These are phyloP conservation scores for Grosmannia huntii DNA, from an alignment of 2,329 filamentous ascomycete genomes.

Conservation along the genomic window DNA sequence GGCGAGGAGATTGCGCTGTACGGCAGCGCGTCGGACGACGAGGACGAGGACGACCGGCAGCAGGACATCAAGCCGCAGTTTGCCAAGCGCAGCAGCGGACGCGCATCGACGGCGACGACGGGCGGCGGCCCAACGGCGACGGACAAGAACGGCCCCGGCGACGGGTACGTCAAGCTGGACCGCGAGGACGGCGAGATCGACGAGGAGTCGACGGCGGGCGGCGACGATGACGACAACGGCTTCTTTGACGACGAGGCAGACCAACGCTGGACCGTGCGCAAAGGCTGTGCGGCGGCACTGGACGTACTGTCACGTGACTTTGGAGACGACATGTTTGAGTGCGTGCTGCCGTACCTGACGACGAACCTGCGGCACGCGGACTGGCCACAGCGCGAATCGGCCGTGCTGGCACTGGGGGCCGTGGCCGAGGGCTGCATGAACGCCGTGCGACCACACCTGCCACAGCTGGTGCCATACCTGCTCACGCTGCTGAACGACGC, in stretches of 20 bases:
- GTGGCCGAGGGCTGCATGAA: conserved; percentile 91
- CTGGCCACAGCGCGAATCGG: conserved; percentile 88
- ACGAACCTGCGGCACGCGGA: conserved; percentile 77
- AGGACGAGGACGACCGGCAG: conserved; percentile 77
- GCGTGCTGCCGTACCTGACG: conserved; percentile 84
- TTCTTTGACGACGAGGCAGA: conserved; percentile 76
- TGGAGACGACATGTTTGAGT: conserved; percentile 73
- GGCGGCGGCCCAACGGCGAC: conserved; percentile 25
- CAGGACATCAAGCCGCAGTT: conserved; percentile 91
- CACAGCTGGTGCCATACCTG: conserved; percentile 80
- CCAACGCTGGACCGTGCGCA: conserved; percentile 87
- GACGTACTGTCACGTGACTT: conserved; percentile 92
- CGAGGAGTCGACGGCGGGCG: conserved; percentile 35
- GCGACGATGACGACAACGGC: conserved; percentile 77
- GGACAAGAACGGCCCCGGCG: conserved; percentile 33
- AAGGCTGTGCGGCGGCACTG: conserved; percentile 90
- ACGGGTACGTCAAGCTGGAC: conserved; percentile 38
- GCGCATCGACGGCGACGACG: no score
- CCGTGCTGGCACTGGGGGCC: conserved; percentile 84
- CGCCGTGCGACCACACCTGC: conserved; percentile 79
- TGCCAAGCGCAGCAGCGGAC: conserved; percentile 45
- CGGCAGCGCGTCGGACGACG: conserved; percentile 76
- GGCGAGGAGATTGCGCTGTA: conserved; percentile 83
- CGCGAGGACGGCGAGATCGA: conserved; percentile 59
- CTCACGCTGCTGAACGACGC: conserved; percentile 72